Base-by-base conservation (phyloP, 192 early-diverging fungal genomes). In the Linnemannia zychae region DNA sequence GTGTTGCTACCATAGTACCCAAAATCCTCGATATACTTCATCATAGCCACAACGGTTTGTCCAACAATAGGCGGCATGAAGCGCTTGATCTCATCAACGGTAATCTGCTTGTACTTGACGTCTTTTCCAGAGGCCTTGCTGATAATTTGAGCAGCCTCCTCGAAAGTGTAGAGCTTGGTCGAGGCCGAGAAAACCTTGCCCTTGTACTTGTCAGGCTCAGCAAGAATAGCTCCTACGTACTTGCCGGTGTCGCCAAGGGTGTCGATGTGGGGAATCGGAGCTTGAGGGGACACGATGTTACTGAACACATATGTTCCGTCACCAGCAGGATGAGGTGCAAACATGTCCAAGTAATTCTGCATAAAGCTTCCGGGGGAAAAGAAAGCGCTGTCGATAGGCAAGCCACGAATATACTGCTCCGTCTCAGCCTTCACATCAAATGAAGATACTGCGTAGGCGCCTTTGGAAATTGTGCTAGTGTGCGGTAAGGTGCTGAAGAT, bases 321-420 rank as follows among this genome's bases (percentile, higher is more conserved):
- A 5, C 52, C 76, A 18, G 16, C 36, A 7, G 49, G 76, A 12
- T 77, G 67, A 57, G 76, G 76, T 12, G 67, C 68, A 12, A 52
- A 13, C 1, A 77, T 57, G 68, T 17, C 4, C 1, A 11, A 9
- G 24, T 40, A 77, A 38, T 71, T 71, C 16, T 77, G 67, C 76
- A 77, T 71, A 36, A 57, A 77, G 20, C 11, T 9, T 9, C 76
- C 49, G 0, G 76, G 76, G 0, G 67, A 22, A 12, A 77, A 77
- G 38, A 77, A 77, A 11, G 76, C 67, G 38, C 68, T 77, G 48
- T 77, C 47, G 76, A 77, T 77, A 12, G 76, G 76, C 68, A 70
- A 31, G 11, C 49, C 44, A 31, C 76, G 76, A 34, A 77, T 77
- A 36, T 77, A 71, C 20, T 71, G 49, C 63, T 77, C 70, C 24